Evolutionary conservation across 257 asterid genomes (phyloP), one percentile per base, ranked within the genome.

Genomic region (Paulownia fortunei): DNA sequence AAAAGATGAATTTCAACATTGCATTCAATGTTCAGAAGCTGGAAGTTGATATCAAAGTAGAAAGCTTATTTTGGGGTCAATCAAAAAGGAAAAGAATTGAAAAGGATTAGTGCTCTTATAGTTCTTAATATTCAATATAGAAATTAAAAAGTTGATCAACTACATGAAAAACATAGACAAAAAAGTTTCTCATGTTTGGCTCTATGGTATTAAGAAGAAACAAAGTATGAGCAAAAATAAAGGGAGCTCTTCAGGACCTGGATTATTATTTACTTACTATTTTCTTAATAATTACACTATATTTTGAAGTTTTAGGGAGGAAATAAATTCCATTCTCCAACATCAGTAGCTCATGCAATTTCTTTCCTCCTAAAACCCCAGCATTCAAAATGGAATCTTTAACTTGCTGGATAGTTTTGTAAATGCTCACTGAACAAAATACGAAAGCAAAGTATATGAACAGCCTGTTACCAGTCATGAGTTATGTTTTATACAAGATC

Each of bases 271-370:
- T 64, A 72, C 79, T 19, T 6, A 7, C 13, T 19, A 49, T 19
- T 21, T 76, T 58, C 26, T 60, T 72, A 59, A 42, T 49, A 16
- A 61, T 26, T 8, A 51, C 34, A 16, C 55, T 69, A 23, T 70
- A 9, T 42, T 19, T 51, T 34, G 46, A 16, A 46, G 8, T 49
- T 26, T 27, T 6, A 4, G 27, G 15, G 32, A 19, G 64, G 2
- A 27, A 3, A 8, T 26, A 12, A 24, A 24, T 24, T 2, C 4
- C 69, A n/a, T 44, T 12, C 6, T 7, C 49, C 12, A 51, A 18
- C 10, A 27, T 16, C 47, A 70, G 64, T 70, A 0, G 21, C 64
- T 6, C 76, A 18, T 9, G 6, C 49, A 36, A 32, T 12, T 66
- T 42, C 9, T 16, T 41, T 9, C 5, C 21, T n/a, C 13, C 6